Evolutionary conservation across 495 filamentous ascomycete genomes (phyloP).

Genomic region (Sordaria brevicollis): DNA sequence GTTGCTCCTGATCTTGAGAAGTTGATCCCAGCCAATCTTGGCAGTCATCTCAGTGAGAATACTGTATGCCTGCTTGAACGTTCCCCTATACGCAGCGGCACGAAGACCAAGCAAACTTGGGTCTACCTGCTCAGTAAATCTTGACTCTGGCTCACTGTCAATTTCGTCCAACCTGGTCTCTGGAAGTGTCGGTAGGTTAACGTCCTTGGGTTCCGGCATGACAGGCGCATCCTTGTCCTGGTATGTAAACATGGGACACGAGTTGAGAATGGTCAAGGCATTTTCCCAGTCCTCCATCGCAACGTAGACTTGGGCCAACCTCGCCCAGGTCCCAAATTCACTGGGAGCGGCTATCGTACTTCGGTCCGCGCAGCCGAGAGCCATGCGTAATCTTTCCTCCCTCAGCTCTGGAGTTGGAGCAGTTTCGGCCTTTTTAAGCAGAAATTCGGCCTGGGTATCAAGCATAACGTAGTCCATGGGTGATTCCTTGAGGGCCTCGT

Average conservation of each 20-base stretch:
- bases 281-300: slow-evolving; percentile 87
- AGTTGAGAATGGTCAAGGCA: slow-evolving; percentile 92
- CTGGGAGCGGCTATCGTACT: slow-evolving; percentile 90
- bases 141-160: slow-evolving; percentile 73
- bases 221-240: slow-evolving; percentile 93
- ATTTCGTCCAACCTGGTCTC: slow-evolving; percentile 95
- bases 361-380: slow-evolving; percentile 85
- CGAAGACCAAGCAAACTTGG: slow-evolving; percentile 78
- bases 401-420: slow-evolving; percentile 37
- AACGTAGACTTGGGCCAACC: slow-evolving; percentile 86
- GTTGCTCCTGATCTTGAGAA: slow-evolving; percentile 84
- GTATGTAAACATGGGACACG: slow-evolving; percentile 99
- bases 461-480: slow-evolving; percentile 95
- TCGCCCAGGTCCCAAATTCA: slow-evolving; percentile 95
- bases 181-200: slow-evolving; percentile 73
- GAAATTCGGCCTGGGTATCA: slow-evolving; percentile 88
- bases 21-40: slow-evolving; percentile 95
- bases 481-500: slow-evolving; percentile 77
- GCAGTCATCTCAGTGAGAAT: slow-evolving; percentile 88
- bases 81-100: slow-evolving; percentile 81
- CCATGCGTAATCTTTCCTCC: slow-evolving; percentile 58
- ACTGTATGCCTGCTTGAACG: slow-evolving; percentile 88
- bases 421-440: slow-evolving; percentile 63
- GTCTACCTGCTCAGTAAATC: slow-evolving; percentile 74
- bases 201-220: slow-evolving; percentile 81